Base-by-base conservation (phyloP, 192 early-diverging fungal species). In the Chytriomyces sp. region DNA sequence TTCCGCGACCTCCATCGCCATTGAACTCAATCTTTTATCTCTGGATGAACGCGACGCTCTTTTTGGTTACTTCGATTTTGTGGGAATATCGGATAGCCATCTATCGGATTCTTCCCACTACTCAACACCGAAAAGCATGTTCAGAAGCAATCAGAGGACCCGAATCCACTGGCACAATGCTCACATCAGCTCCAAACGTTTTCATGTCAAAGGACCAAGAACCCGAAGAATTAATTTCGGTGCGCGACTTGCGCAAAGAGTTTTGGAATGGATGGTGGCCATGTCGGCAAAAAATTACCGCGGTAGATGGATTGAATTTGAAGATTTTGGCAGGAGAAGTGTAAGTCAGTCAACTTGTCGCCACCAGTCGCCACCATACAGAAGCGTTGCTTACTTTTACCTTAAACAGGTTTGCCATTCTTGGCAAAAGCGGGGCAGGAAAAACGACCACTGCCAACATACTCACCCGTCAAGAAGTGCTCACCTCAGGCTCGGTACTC, bases 391-490 rank as follows among this genome's bases (percentile, higher is more conserved):
- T 49, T 1, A 49, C 22, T 49, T 0, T 49, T 49, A 22, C 3
- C 2, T 74, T 39, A 41, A 70, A 89, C 44, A 89, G 86, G 39
- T 63, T 90, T 38, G 89, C 84, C 3, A 68, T 90, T 31, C 75
- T 89, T 8, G 89, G 90, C 22, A 86, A 88, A 72, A 88, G 86
- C 57, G 88, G 89, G 14, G 37, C 87, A 39, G 89, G 90, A 30
- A 91, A 91, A 70, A 84, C 84, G 17, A 91, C 89, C 0, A 84
- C 87, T 25, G 88, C 90, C 67, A 82, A 84, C 31, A 91, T 91
- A 64, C 77, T 91, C 14, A 85, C 86, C 7, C 89, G 90, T 38
- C 61, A 88, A 39, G 81, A 80, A 1, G 81, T 77, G 19, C 69
- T 90, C 19, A 83, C 77, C n/a, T 63, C 62, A 2, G 89, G 89